phyloP scores from a whole-genome alignment of 345 rosid genomes.

The Hibiscus syriacus region DNA sequence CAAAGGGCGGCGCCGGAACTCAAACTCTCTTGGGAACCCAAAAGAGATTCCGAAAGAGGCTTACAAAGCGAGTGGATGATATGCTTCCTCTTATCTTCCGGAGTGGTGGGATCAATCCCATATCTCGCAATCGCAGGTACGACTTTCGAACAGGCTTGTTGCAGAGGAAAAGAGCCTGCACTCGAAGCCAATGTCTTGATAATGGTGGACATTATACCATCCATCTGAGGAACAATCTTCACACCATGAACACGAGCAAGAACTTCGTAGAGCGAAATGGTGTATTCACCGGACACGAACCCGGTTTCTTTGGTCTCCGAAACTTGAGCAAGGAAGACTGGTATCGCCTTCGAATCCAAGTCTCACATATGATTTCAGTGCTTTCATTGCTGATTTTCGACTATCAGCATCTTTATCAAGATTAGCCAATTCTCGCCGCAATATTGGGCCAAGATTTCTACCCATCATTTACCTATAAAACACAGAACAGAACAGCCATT shows the following conservation, averaged over 20 bases:
- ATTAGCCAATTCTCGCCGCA: conserved; percentile 69
- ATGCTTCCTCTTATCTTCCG: conserved; percentile 57
- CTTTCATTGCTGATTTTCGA: conserved; percentile 73
- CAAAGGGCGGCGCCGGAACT: conserved; percentile 88
- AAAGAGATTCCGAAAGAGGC: conserved; percentile 74
- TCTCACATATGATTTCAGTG: conserved; percentile 74
- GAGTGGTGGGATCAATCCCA: conserved; percentile 68
- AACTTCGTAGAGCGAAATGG: conserved; percentile 85
- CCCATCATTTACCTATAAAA: conserved; percentile 44
- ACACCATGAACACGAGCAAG: conserved; percentile 93
- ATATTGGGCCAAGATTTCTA: conserved; percentile 58
- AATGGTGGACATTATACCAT: conserved; percentile 72
- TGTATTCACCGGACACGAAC: conserved; percentile 66
- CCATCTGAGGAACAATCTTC: conserved; percentile 87
- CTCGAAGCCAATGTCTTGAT: conserved; percentile 82
- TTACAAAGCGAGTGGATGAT: conserved; percentile 77
- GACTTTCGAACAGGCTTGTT: conserved; percentile 94
- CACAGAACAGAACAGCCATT: conserved; percentile 1
- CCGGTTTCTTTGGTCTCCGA: conserved; percentile 89
- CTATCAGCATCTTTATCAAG: conserved; percentile 84
- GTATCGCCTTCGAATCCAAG: conserved; percentile 79
- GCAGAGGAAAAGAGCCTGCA: conserved; percentile 91
- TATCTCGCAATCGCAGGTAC: conserved; percentile 86
- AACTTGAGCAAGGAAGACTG: conserved; percentile 77
- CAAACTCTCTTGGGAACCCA: conserved; percentile 77